Evolutionary conservation across 2,329 filamentous ascomycete species (phyloP).

Genomic region (Dendryphion nanum): DNA sequence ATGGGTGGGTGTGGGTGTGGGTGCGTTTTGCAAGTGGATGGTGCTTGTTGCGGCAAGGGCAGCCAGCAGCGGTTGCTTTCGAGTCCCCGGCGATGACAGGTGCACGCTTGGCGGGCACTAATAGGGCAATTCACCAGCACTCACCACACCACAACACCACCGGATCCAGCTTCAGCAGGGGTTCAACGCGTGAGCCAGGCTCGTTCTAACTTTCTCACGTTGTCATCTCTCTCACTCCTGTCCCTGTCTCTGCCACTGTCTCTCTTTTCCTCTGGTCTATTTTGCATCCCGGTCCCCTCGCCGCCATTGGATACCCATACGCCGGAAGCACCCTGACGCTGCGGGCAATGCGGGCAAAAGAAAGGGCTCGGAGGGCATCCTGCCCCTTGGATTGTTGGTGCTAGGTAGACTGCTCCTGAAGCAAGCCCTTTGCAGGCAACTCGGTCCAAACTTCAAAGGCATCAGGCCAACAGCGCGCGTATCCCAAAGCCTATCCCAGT

Average conservation of each 20-base stretch:
- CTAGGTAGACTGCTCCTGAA: not conserved
- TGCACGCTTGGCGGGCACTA: not conserved
- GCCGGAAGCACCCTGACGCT: no score
- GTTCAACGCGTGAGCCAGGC: no score
- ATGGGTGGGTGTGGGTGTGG: slow-evolving; percentile 8
- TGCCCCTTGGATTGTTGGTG: not conserved
- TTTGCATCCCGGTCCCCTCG: not conserved
- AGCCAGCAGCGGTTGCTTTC: slow-evolving; percentile 7
- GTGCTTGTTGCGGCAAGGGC: slow-evolving; percentile 4
- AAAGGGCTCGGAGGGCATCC: not conserved
- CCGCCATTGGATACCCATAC: not conserved
- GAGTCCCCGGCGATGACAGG: not conserved
- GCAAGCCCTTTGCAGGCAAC: not conserved
- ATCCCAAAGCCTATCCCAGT: not conserved
- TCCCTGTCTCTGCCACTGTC: no score
- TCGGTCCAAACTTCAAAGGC: not conserved
- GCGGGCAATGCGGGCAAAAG: no score
- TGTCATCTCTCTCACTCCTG: no score
- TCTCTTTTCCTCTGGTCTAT: no score
- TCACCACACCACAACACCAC: not conserved
- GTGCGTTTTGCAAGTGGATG: slow-evolving; percentile 5
- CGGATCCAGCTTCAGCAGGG: not conserved
- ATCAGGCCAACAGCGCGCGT: not conserved
- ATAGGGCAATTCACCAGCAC: not conserved
- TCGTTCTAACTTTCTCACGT: no score